Conservation (phyloP, 805 yeast species). For the Pichia manshurica region DNA sequence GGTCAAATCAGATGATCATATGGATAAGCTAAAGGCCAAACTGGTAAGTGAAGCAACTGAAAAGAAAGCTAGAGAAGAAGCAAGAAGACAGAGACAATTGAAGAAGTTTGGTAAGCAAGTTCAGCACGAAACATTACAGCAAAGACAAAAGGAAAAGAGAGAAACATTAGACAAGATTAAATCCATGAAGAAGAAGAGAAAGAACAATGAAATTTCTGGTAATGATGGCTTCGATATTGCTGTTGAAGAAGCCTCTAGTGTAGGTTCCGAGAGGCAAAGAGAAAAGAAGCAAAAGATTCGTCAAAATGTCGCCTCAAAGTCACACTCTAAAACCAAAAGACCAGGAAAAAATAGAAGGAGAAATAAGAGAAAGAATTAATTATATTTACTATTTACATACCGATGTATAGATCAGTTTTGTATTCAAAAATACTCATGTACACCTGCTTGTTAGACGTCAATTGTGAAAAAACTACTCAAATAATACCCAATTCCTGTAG, state of each 20-base stretch:
- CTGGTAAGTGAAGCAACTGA: constrained; percentile 68
- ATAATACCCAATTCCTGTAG: constrained; percentile 32
- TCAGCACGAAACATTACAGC: constrained; percentile 87
- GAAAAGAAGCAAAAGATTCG: constrained; percentile 54
- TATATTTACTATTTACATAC: background rate
- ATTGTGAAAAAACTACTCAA: background rate
- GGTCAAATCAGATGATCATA: constrained; percentile 96
- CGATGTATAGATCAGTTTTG: background rate
- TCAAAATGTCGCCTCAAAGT: constrained; percentile 36
- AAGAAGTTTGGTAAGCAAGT: constrained; percentile 98
- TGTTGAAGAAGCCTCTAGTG: constrained; percentile 81
- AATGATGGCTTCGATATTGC: constrained; percentile 84
- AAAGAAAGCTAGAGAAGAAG: constrained; percentile 88
- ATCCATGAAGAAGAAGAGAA: constrained; percentile 84
- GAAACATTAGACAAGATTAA: constrained; percentile 87
- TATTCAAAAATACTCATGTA: background rate
- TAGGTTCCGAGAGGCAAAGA: constrained; percentile 30
- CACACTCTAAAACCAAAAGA: constrained; percentile 36
- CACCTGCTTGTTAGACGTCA: background rate
- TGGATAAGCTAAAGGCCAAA: constrained; percentile 85
- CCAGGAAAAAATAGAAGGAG: constrained; percentile 54
- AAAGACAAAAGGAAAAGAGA: constrained; percentile 87
- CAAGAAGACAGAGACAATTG: constrained; percentile 87
- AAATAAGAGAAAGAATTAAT: constrained; percentile 20
- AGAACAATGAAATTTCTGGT: constrained; percentile 60